Evolutionary conservation across 2,329 filamentous ascomycete species (phyloP).

Genomic region (Hypoxylon sp.): DNA sequence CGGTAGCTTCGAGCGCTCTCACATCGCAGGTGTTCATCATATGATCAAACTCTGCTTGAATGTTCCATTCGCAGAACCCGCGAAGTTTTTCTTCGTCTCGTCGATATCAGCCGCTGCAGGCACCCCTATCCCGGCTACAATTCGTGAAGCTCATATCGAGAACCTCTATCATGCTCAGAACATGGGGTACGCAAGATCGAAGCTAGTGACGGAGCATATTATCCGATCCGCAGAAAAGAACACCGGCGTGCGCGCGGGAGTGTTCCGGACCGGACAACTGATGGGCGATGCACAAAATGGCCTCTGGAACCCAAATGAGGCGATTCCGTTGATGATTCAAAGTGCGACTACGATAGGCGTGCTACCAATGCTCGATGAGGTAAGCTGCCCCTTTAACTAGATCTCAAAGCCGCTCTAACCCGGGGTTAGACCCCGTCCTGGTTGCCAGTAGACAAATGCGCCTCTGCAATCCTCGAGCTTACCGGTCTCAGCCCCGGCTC

Average conservation of each 20-base stretch:
- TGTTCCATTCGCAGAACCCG: constrained; percentile 52
- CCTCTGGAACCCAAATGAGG: constrained; percentile 64
- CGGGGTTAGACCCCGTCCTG: constrained; percentile 51
- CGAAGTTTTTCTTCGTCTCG: constrained; percentile 60
- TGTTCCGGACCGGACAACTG: constrained; percentile 61
- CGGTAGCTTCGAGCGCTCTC: constrained; percentile 60
- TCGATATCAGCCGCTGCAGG: constrained; percentile 59
- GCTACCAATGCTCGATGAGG: constrained; percentile 60
- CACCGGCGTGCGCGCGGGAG: constrained; percentile 53
- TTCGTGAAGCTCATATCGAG: constrained; percentile 55
- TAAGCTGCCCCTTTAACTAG: constrained; percentile 22
- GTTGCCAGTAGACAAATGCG: constrained; percentile 57
- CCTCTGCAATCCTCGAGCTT: constrained; percentile 54
- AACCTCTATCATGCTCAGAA: constrained; percentile 58
- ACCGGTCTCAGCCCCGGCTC: constrained; percentile 42
- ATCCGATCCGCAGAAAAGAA: constrained; percentile 50
- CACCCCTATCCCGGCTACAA: constrained; percentile 54
- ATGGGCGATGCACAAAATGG: constrained; percentile 61
- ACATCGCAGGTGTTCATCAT: constrained; percentile 61
- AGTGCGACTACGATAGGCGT: constrained; percentile 61
- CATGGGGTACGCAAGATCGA: constrained; percentile 66
- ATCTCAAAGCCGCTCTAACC: not conserved
- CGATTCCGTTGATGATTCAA: constrained; percentile 63
- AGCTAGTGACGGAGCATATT: constrained; percentile 63
- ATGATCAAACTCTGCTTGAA: constrained; percentile 58